phyloP scores from a whole-genome alignment of 1,284 basidiomycete species.

The Marasmius sp. region DNA sequence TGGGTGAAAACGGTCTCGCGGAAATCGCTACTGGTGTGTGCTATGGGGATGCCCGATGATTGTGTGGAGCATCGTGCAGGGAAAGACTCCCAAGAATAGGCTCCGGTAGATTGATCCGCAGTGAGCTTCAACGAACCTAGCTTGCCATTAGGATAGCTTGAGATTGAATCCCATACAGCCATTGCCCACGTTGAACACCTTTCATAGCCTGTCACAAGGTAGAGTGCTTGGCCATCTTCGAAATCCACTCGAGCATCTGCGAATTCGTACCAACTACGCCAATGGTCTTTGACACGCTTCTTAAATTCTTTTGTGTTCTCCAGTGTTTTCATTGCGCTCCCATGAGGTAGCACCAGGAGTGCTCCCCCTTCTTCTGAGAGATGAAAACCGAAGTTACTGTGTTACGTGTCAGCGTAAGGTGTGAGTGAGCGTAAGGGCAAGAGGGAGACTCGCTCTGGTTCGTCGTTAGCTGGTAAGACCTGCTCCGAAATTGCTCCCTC shows the following conservation, averaged over 20 bases:
- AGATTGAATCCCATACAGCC: neutral
- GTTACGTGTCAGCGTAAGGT: no score
- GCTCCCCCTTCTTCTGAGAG: neutral
- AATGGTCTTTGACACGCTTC: neutral
- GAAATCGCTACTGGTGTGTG: no score
- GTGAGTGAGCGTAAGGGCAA: no score
- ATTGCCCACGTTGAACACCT: neutral
- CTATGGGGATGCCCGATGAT: neutral
- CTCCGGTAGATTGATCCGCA: neutral
- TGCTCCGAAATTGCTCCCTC: neutral
- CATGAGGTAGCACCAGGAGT: neutral
- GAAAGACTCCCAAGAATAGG: neutral
- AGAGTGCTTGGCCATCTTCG: neutral
- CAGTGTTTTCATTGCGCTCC: neutral
- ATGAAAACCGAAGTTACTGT: neutral
- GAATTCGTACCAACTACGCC: neutral
- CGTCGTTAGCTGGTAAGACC: neutral
- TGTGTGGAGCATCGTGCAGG: neutral
- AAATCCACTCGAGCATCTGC: neutral
- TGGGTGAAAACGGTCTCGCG: slow-evolving; percentile 10
- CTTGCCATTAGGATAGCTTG: neutral
- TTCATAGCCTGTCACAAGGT: neutral
- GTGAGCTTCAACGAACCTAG: neutral
- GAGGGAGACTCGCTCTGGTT: neutral
- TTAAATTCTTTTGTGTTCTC: neutral